Evolutionary conservation across 2,329 filamentous ascomycete genomes (phyloP), one percentile per base, ranked within the genome.

Genomic region (Rutstroemia sp.): DNA sequence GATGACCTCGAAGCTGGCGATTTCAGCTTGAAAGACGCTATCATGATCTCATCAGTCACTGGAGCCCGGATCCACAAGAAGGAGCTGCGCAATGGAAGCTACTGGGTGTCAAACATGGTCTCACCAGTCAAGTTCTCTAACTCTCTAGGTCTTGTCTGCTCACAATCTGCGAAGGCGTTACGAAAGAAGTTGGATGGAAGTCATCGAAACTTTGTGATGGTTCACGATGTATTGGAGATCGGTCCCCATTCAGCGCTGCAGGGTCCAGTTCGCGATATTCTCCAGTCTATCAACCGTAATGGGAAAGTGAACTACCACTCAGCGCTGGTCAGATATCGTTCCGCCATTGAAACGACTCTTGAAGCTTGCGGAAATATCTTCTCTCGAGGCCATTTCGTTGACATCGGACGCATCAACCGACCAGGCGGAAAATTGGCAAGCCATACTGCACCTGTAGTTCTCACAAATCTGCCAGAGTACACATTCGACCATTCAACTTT

Each of bases 401-500:
- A 56, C 23, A 16, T 61, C 6, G 21, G 16, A 16, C 30, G 25
- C 7, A 45, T 62, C 4, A 62, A 54, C 45, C 40, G 34, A 21
- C 34, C 40, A 10, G 54, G 27, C 25, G 25, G 17, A 34, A 40
- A 48, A n/a, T 5, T 25, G 9, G 48, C 25, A 25, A 17, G n/a
- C 44, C 36, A 44, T 7, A 42, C n/a, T 10, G 10, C 10, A 16
- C 42, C 27, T 19, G 40, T 17, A n/a, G 39, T 56, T 8, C 23
- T 81, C 2, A 61, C 69, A 0, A 71, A 78, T 58, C 64, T 82
- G 8, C 79, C 79, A 1, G 69, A 72, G 0, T 82, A 82, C 57
- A 70, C 75, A 1, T 82, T 77, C 76, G 77, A 81, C 34, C 78
- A 81, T 56, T 65, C 68, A n/a, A 74, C 71, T 25, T 66, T 62